Evolutionary conservation across 108 stramenopile genomes (phyloP), one percentile per base, ranked within the genome.

Genomic region (Pseudonitzschia pungens): DNA sequence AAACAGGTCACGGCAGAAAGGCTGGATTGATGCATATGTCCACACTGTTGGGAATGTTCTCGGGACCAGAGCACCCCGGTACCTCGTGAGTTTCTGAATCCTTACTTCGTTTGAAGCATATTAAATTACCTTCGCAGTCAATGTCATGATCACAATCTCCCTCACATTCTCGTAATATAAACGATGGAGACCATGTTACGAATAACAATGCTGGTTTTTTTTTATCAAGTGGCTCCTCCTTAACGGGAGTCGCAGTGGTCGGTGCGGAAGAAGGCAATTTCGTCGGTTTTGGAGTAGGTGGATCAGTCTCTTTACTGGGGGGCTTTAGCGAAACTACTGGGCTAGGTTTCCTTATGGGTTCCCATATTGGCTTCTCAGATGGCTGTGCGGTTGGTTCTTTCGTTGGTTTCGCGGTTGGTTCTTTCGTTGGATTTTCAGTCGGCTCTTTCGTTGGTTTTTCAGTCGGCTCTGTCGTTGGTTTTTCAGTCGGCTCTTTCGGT

Each of bases 111-210:
- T 65, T 53, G 51, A 51, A 70, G 58, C 80, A 81, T 3, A 77
- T 40, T 44, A 77, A 62, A 63, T 57, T 71, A 5, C 58, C 71
- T 26, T 48, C 44, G 60, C 82, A 83, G 26, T 83, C 75, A 28
- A 29, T n/a, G 58, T 83, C 75, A 1, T 21, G 24, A 69, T 79
- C 78, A 50, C 82, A 83, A 72, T 83, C 78, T 24, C 82, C 82
- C 41, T 83, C 58, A 42, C 81, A 82, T 15, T 69, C 28, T 21
- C 64, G 63, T 29, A 63, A 48, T 71, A 42, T 36, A 41, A 32
- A 20, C 4, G 28, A 32, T 41, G 33, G 60, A 26, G 24, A 20
- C 70, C 55, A 44, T 22, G 27, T n/a, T 24, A 36, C 10, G 43
- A 36, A 62, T 62, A 43, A 41, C n/a, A 72, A n/a, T 15, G 15